Evolutionary conservation across 306 rosid genomes (phyloP), one percentile per base, ranked within the genome.

Genomic region (Ceratonia siliqua): DNA sequence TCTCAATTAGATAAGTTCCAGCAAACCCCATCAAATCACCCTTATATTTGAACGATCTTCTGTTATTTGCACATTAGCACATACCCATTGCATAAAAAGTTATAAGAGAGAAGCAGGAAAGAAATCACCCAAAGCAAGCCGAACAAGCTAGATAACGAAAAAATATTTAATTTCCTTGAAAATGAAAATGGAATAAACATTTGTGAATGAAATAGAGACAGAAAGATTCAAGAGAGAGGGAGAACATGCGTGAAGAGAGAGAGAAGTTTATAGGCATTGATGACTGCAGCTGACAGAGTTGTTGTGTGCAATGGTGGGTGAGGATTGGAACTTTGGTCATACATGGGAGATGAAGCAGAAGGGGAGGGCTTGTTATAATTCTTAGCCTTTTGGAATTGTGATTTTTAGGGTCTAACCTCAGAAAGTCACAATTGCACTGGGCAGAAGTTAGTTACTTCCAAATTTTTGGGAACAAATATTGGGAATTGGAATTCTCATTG

Each of bases 241-340:
- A 68, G 32, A 25, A 68, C 43, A n/a, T 30, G 73, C 30, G 20
- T 28, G 45, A 65, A 45, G 27, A 18, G 33, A n/a, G 17, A 9
- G 35, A 28, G 58, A 30, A 25, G 58, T 46, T 28, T 1, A 68
- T 17, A 45, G 56, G 28, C 8, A 25, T 30, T 68, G 32, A 17
- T 68, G 43, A 41, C 3, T 12, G 13, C 13, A 41, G 70, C 52
- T 2, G 38, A 38, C 1, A 2, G 15, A 14, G 10, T 13, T 21
- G 24, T 27, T 70, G 75, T 43, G 52, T 21, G 75, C n/a, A 52
- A 32, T 35, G 48, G 38, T 25, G 22, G 50, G 30, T 35, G 59
- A 48, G 46, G 21, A 33, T 20, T 18, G 15, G 13, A 48, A 17
- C 22, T 17, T n/a, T 48, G 24, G 54, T 48, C 24, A 48, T 1